A percentile compares a stretch with the other conserved stretches of the same genome.
phyloP scores from a whole-genome alignment of 2,329 filamentous ascomycete genomes.

The Falciphora oryzae region DNA sequence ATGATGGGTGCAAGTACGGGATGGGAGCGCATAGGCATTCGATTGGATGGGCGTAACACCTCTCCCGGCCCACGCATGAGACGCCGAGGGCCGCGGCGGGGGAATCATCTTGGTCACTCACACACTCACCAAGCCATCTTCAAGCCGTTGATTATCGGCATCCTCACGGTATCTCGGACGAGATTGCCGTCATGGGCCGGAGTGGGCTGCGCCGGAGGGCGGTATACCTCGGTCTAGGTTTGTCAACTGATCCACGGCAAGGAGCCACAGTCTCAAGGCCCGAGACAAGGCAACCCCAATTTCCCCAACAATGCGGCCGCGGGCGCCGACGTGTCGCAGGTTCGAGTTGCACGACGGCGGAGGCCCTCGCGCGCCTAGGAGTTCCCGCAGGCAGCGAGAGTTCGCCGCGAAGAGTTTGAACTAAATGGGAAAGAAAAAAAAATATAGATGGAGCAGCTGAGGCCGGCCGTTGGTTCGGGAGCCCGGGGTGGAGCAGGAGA shows the following conservation, averaged over 20 bases:
- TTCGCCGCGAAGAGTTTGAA: not conserved
- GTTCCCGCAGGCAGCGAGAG: not conserved
- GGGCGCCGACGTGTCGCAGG: not conserved
- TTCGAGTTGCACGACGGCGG: not conserved
- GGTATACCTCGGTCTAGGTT: not conserved
- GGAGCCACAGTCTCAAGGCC: not conserved
- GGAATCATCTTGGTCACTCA: not conserved
- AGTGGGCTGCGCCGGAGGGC: not conserved
- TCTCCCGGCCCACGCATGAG: no score
- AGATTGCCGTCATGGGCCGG: not conserved
- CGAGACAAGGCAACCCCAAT: not conserved
- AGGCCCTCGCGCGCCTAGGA: not conserved
- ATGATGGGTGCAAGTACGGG: not conserved
- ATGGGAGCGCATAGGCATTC: not conserved
- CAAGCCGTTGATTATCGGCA: conserved; percentile 64
- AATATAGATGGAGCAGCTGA: not conserved
- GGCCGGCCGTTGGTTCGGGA: not conserved
- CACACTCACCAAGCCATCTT: conserved; percentile 67
- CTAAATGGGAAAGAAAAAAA: not conserved
- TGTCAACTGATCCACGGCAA: not conserved
- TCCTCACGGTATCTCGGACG: conserved; percentile 27
- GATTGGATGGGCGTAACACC: not conserved
- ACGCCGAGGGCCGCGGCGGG: no score
- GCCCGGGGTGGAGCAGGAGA: not conserved
- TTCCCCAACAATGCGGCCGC: not conserved